phyloP scores from a whole-genome alignment of 2,329 filamentous ascomycete genomes.

The Colletotrichum sublineola region DNA sequence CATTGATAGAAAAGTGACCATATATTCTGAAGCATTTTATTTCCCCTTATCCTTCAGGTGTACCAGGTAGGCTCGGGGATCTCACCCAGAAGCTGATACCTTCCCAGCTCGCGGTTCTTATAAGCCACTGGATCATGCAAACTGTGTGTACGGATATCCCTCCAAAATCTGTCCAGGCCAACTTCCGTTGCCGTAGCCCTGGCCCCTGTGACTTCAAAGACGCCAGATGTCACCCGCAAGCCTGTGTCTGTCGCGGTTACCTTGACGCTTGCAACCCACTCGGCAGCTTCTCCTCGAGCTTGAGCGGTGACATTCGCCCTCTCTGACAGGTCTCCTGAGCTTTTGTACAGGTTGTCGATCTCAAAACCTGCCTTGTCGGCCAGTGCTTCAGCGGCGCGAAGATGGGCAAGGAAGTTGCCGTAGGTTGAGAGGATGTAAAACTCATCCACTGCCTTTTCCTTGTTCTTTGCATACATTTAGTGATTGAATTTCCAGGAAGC shows the following conservation, averaged over 20 bases:
- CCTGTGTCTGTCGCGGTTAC: conserved; percentile 72
- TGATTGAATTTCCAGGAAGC: neutral
- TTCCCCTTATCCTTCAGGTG: conserved; percentile 54
- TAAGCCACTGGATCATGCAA: conserved; percentile 77
- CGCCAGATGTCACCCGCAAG: conserved; percentile 68
- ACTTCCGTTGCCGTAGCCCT: conserved; percentile 69
- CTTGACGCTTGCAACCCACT: conserved; percentile 73
- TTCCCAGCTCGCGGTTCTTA: conserved; percentile 73
- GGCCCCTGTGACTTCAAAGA: conserved; percentile 75
- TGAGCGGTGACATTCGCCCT: conserved; percentile 61
- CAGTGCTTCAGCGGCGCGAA: conserved; percentile 70
- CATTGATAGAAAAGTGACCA: neutral
- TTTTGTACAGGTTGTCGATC: conserved; percentile 61
- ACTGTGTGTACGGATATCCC: conserved; percentile 75
- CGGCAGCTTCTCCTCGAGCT: conserved; percentile 71
- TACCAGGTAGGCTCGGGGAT: conserved; percentile 73
- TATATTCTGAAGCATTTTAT: neutral
- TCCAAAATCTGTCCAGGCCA: conserved; percentile 75
- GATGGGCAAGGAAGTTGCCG: conserved; percentile 73
- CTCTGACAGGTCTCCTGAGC: conserved; percentile 52
- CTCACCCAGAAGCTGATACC: conserved; percentile 69
- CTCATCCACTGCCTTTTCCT: conserved; percentile 70
- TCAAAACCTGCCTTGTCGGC: conserved; percentile 67
- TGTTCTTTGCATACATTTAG: conserved; percentile 54
- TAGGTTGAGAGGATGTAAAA: conserved; percentile 76